These are phyloP conservation scores for Fusarium nodosum DNA, from an alignment of 2,329 filamentous ascomycete species.

Conservation along the genomic window DNA sequence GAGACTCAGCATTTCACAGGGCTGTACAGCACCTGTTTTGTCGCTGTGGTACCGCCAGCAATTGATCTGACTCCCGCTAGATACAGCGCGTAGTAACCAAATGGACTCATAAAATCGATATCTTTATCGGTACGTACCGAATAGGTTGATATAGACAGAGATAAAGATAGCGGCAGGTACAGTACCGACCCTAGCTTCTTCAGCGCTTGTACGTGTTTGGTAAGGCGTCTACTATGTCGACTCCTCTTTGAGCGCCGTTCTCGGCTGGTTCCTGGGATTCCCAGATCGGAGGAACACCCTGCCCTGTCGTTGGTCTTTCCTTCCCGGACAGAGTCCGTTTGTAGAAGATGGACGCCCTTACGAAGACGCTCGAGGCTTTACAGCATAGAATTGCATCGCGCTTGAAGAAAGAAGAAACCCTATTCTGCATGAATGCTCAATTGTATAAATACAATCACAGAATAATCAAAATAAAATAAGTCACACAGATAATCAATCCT, in stretches of 20 bases:
- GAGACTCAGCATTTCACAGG: constrained; percentile 25
- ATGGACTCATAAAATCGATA: constrained; percentile 28
- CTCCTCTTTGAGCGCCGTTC: constrained; percentile 38
- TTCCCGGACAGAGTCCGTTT: constrained; percentile 42
- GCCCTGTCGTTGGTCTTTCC: constrained; percentile 7
- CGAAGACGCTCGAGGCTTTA: constrained; percentile 7
- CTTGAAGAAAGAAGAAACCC: background rate
- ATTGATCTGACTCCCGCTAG: constrained; percentile 25
- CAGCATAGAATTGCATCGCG: background rate
- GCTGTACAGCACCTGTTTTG: constrained; percentile 30
- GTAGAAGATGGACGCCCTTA: constrained; percentile 30
- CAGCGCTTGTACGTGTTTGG: constrained; percentile 24
- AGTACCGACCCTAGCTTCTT: constrained; percentile 35
- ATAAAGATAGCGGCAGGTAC: constrained; percentile 43
- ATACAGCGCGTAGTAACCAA: constrained; percentile 44
- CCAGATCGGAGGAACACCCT: constrained; percentile 27
- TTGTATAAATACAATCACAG: background rate
- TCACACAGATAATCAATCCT: background rate
- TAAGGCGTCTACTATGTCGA: constrained; percentile 28
- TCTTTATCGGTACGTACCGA: constrained; percentile 48
- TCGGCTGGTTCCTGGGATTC: constrained; percentile 43
- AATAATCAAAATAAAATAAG: background rate
- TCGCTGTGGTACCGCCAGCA: constrained; percentile 31
- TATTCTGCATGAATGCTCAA: background rate
- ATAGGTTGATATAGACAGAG: constrained; percentile 26